These are phyloP conservation scores for Gossypium arboreum DNA, from an alignment of 345 rosid genomes.

Conservation along the genomic window DNA sequence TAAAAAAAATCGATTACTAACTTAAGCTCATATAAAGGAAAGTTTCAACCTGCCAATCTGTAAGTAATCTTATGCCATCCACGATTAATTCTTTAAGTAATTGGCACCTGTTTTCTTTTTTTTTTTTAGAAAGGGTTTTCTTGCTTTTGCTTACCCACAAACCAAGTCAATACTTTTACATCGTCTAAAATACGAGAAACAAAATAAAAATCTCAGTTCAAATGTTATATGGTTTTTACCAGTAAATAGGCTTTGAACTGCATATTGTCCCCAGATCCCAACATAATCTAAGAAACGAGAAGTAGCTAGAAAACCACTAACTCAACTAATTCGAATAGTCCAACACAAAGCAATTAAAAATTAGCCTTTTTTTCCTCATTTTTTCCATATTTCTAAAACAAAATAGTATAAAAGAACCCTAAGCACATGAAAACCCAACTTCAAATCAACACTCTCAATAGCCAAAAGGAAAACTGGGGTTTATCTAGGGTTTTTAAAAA, in stretches of 20 bases:
- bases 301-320: slow-evolving; percentile 14
- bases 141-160: neutral
- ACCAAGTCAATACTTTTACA: neutral
- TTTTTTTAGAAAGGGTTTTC: neutral
- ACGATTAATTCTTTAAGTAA: too few relatives aligned
- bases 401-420: neutral
- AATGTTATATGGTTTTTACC: neutral
- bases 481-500: slow-evolving; percentile 43
- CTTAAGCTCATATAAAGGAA: too few relatives aligned
- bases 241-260: neutral
- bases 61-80: too few relatives aligned
- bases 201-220: neutral
- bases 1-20: too few relatives aligned
- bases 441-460: neutral
- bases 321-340: neutral
- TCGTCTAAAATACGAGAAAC: neutral
- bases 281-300: neutral
- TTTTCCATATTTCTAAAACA: neutral
- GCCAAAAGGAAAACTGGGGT: slow-evolving; percentile 4
- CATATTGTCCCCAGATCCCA: neutral
- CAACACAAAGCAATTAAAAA: neutral
- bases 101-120: too few relatives aligned
- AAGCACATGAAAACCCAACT: neutral
- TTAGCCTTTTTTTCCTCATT: neutral
- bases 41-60: too few relatives aligned